phyloP scores from a whole-genome alignment of 108 stramenopile species.

The Nitzschia sp. region DNA sequence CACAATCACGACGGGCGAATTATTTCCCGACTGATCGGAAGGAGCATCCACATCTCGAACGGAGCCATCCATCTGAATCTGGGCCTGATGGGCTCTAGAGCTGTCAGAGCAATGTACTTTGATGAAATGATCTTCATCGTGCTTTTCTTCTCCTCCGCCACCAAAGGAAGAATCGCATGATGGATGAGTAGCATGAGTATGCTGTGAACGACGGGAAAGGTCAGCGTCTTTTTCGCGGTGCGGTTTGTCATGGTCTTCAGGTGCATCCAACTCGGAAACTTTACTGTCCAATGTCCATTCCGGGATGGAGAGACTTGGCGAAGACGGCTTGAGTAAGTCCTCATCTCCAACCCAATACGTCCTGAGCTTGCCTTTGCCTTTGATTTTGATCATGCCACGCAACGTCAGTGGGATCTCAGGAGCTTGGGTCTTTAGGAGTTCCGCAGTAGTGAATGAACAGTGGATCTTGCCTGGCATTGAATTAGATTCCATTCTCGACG shows the following conservation, averaged over 20 bases:
- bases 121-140: neutral
- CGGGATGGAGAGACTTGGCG: neutral
- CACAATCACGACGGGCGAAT: no score
- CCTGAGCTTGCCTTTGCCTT: conserved; percentile 42
- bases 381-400: conserved; percentile 31
- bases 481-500: conserved; percentile 54
- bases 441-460: conserved; percentile 33
- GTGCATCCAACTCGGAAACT: neutral
- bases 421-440: conserved; percentile 5
- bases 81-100: neutral
- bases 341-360: conserved; percentile 16
- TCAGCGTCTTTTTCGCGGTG: neutral
- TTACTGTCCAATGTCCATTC: no score
- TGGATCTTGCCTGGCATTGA: conserved; percentile 40
- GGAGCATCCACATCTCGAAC: neutral
- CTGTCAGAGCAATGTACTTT: neutral
- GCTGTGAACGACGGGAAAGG: neutral
- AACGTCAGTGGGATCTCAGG: conserved; percentile 10
- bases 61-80: neutral
- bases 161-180: neutral
- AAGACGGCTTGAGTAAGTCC: neutral
- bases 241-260: neutral
- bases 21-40: no score
- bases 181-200: neutral
- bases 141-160: neutral